A percentile compares a stretch with the other conserved stretches of the same genome.
These are phyloP conservation scores for Ballota nigra DNA, from an alignment of 257 asterid genomes.

Conservation along the genomic window DNA sequence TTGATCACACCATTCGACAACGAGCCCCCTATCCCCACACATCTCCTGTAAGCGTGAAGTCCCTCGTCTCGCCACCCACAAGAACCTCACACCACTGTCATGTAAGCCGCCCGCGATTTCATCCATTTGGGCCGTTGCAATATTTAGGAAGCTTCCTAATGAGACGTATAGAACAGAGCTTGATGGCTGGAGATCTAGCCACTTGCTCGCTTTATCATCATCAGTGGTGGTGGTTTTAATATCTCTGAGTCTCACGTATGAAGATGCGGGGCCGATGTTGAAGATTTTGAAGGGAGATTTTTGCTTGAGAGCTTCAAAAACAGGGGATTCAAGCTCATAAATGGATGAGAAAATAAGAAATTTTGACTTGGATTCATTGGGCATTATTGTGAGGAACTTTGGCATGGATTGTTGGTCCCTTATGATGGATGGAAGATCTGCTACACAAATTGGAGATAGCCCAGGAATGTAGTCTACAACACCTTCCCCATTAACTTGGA, in stretches of 20 bases:
- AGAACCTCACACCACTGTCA: constrained; percentile 42
- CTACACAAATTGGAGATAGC: constrained; percentile 35
- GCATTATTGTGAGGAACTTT: not conserved
- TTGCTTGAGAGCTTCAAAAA: constrained; percentile 32
- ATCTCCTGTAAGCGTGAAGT: not conserved
- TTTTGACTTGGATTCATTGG: constrained; percentile 16
- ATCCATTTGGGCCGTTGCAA: constrained; percentile 43
- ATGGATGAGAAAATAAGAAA: constrained; percentile 43
- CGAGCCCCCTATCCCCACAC: constrained; percentile 35
- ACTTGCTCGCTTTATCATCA: not conserved
- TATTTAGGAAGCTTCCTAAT: constrained; percentile 52
- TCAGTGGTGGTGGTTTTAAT: not conserved
- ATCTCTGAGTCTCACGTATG: constrained; percentile 12
- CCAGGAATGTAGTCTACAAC: constrained; percentile 54
- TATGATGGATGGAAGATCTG: constrained; percentile 36
- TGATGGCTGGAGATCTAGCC: constrained; percentile 55
- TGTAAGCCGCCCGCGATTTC: constrained; percentile 47
- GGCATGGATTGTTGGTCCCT: not conserved
- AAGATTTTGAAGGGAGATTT: constrained; percentile 25
- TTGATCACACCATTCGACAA: constrained; percentile 73
- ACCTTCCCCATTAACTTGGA: constrained; percentile 41
- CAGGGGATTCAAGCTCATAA: constrained; percentile 46
- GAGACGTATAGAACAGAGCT: constrained; percentile 58
- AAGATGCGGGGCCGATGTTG: constrained; percentile 46
- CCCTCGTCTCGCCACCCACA: constrained; percentile 46